Evolutionary conservation across 2,329 filamentous ascomycete genomes (phyloP).

Genomic region (Geoglossum cookeanum): DNA sequence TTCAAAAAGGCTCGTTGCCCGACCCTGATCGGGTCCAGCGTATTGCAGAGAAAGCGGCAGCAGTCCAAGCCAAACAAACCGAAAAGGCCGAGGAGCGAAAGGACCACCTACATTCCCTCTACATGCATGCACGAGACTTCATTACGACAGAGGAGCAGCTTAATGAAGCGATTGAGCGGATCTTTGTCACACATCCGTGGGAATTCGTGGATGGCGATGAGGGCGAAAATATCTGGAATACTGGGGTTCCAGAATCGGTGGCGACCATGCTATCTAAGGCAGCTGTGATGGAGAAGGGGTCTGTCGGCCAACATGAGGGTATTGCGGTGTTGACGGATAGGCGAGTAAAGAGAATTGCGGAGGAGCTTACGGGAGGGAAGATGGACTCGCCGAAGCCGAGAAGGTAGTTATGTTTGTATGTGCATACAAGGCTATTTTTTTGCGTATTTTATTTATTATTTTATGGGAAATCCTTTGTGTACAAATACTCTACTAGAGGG

Average conservation of each 20-base stretch:
- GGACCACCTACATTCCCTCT: conserved; percentile 66
- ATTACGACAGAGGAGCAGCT: conserved; percentile 70
- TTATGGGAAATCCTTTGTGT: too few species aligned
- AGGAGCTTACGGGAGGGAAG: conserved; percentile 49
- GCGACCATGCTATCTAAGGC: conserved; percentile 26
- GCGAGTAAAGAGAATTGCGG: conserved; percentile 43
- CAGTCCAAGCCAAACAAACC: conserved; percentile 25
- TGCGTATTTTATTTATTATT: too few species aligned
- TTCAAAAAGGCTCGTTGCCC: conserved; percentile 31
- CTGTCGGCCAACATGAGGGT: conserved; percentile 15
- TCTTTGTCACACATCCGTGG: conserved; percentile 49
- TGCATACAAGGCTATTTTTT: too few species aligned
- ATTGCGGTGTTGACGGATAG: conserved; percentile 27
- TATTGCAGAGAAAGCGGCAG: conserved; percentile 23
- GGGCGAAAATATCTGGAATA: conserved; percentile 33
- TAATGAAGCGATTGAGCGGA: conserved; percentile 47
- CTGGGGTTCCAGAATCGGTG: conserved; percentile 27
- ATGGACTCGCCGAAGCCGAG: conserved; percentile 18
- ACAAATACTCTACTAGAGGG: too few species aligned
- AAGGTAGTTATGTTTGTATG: background rate
- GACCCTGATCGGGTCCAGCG: conserved; percentile 44
- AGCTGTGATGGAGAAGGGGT: conserved; percentile 15
- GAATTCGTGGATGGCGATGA: conserved; percentile 22
- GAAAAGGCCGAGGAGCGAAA: conserved; percentile 40
- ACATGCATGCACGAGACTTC: conserved; percentile 73